Percentiles rank a stretch among this genome's conserved stretches.
These are phyloP conservation scores for Filosporella fistucella DNA, from an alignment of 495 filamentous ascomycete genomes.

Conservation along the genomic window DNA sequence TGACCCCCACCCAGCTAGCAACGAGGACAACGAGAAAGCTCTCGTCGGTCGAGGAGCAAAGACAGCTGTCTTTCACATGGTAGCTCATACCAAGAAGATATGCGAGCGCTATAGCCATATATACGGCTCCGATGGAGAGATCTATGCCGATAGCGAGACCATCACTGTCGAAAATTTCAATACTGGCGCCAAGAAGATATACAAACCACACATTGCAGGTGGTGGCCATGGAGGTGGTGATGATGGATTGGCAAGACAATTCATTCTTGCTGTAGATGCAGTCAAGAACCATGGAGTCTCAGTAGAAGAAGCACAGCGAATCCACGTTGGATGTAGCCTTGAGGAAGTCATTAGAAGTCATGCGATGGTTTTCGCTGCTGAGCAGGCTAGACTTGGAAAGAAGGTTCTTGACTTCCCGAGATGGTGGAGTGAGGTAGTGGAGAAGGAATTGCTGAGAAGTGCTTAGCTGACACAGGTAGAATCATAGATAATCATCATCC, in stretches of 20 bases:
- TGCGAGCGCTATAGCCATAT: slow-evolving; percentile 78
- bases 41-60: slow-evolving; percentile 59
- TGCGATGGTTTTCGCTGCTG: slow-evolving; percentile 90
- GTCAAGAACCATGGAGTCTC: slow-evolving; percentile 67
- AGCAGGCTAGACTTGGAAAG: slow-evolving; percentile 69
- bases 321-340: slow-evolving; percentile 72
- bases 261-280: slow-evolving; percentile 73
- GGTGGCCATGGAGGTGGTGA: slow-evolving; percentile 86
- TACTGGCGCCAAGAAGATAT: slow-evolving; percentile 46
- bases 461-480: too few species aligned
- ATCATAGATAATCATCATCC: too few species aligned
- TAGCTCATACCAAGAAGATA: slow-evolving; percentile 80
- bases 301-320: slow-evolving; percentile 68
- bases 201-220: slow-evolving; percentile 45
- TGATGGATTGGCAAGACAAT: slow-evolving; percentile 71
- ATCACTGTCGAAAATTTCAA: slow-evolving; percentile 63
- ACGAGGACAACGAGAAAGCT: slow-evolving; percentile 16
- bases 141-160: slow-evolving; percentile 67
- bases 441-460: slow-evolving; percentile 20
- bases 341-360: slow-evolving; percentile 87
- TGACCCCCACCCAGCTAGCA: slow-evolving; percentile 34
- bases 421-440: slow-evolving; percentile 69
- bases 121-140: slow-evolving; percentile 82
- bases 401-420: slow-evolving; percentile 69
- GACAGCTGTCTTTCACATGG: slow-evolving; percentile 89